These are phyloP conservation scores for Bryoglossum gracile DNA, from an alignment of 495 filamentous ascomycete species.

Conservation along the genomic window DNA sequence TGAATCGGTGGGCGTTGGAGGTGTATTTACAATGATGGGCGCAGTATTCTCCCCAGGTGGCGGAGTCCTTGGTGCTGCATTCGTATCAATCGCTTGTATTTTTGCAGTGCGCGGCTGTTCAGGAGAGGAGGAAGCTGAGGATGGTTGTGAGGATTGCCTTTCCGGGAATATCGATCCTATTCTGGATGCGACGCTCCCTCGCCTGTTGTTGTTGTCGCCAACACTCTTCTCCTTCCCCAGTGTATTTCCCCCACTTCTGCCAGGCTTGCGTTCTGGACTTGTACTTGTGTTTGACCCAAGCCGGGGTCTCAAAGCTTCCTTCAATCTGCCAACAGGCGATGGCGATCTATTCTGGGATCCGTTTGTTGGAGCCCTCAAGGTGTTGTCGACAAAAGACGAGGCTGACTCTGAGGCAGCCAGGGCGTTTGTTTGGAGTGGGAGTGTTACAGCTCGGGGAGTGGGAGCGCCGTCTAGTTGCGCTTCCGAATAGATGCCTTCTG, in stretches of 20 bases:
- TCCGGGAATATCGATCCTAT: conserved; percentile 21
- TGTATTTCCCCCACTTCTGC: neutral
- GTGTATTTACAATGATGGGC: conserved; percentile 51
- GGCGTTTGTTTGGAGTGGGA: conserved; percentile 4
- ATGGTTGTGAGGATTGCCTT: neutral
- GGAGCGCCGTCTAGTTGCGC: conserved; percentile 13
- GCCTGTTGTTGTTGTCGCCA: conserved; percentile 7
- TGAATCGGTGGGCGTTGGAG: conserved; percentile 45
- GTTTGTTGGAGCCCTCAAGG: conserved; percentile 29
- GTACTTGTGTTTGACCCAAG: conserved; percentile 28
- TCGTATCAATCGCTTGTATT: conserved; percentile 22
- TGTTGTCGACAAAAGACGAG: conserved; percentile 22
- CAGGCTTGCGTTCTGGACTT: conserved; percentile 33
- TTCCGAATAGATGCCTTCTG: conserved; percentile 2
- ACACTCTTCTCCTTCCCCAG: conserved; percentile 6
- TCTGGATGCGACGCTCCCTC: conserved; percentile 24
- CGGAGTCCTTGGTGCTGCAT: conserved; percentile 35
- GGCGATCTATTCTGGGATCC: conserved; percentile 34
- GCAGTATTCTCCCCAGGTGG: conserved; percentile 30
- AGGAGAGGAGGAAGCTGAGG: conserved; percentile 11
- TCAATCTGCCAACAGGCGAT: conserved; percentile 39
- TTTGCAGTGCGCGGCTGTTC: conserved; percentile 18
- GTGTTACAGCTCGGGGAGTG: conserved; percentile 17
- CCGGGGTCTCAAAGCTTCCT: conserved; percentile 34
- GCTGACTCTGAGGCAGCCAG: conserved; percentile 22